Evolutionary conservation across 768 basidiomycete genomes (phyloP).

Genomic region (Gymnopilus junonius): DNA sequence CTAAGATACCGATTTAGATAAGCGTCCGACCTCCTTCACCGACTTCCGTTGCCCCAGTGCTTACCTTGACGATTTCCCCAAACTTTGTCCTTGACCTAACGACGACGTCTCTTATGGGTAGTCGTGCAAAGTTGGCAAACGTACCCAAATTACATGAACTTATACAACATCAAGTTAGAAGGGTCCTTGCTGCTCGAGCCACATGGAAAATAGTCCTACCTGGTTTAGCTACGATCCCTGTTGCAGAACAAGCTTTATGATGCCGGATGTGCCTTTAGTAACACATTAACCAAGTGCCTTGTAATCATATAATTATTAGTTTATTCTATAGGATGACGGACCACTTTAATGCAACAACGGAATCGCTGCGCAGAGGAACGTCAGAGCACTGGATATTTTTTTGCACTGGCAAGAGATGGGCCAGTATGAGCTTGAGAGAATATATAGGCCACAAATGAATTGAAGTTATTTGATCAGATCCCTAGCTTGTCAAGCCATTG

Average conservation of each 20-base stretch:
- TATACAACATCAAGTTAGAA: constrained; percentile 82
- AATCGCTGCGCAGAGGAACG: background rate
- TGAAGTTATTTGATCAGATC: constrained; percentile 33
- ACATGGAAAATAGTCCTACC: constrained; percentile 75
- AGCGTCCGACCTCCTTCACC: constrained; percentile 64
- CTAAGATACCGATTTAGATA: constrained; percentile 47
- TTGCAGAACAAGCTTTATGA: constrained; percentile 34
- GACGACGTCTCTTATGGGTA: constrained; percentile 92
- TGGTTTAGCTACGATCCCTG: constrained; percentile 50
- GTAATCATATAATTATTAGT: constrained; percentile 11
- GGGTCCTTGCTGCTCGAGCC: constrained; percentile 58
- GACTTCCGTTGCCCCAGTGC: constrained; percentile 54
- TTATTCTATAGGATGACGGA: background rate
- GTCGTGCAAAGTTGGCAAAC: constrained; percentile 95
- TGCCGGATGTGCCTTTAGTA: background rate
- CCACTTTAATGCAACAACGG: background rate
- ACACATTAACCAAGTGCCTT: background rate
- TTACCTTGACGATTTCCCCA: constrained; percentile 79
- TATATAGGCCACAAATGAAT: background rate
- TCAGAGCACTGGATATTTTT: background rate
- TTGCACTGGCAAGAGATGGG: no score
- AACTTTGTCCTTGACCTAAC: constrained; percentile 87
- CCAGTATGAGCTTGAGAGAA: background rate
- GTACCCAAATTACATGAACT: constrained; percentile 97
- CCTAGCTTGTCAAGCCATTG: constrained; percentile 61